Percentiles rank a stretch among this genome's conserved stretches.
phyloP scores from a whole-genome alignment of 495 filamentous ascomycete genomes.

The Rhypophila decipiens region DNA sequence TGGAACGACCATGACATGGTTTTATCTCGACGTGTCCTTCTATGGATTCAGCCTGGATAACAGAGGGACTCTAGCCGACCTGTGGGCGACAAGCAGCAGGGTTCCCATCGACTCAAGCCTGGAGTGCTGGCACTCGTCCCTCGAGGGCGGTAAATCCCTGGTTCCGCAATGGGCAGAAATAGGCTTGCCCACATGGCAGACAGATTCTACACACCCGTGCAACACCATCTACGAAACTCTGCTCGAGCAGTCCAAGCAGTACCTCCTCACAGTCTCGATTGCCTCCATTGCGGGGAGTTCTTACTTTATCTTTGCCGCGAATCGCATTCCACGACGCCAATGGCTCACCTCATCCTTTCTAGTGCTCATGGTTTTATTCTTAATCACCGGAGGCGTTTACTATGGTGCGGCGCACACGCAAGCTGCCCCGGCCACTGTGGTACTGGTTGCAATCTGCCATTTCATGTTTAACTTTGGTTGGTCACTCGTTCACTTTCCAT shows the following conservation, averaged over 20 bases:
- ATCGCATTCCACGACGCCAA: slow-evolving; percentile 53
- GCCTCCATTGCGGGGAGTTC: slow-evolving; percentile 54
- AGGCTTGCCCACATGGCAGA: slow-evolving; percentile 27
- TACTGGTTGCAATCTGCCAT: slow-evolving; percentile 65
- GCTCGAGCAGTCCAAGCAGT: slow-evolving; percentile 60
- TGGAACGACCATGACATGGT: slow-evolving; percentile 32
- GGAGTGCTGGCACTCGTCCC: slow-evolving; percentile 52
- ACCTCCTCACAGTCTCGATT: slow-evolving; percentile 59
- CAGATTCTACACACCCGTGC: slow-evolving; percentile 28
- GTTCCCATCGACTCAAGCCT: slow-evolving; percentile 13
- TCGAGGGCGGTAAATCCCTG: slow-evolving; percentile 28
- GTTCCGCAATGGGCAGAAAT: slow-evolving; percentile 17
- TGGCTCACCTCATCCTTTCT: slow-evolving; percentile 55
- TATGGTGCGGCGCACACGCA: slow-evolving; percentile 33
- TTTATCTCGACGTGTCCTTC: slow-evolving; percentile 32
- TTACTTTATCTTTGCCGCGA: slow-evolving; percentile 40
- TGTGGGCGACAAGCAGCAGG: slow-evolving; percentile 21
- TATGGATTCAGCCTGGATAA: slow-evolving; percentile 33
- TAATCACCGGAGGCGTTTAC: slow-evolving; percentile 69
- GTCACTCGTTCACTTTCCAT: neutral
- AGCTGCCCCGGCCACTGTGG: slow-evolving; percentile 45
- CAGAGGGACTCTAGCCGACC: slow-evolving; percentile 25
- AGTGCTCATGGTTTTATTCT: slow-evolving; percentile 66
- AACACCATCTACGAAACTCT: slow-evolving; percentile 58
- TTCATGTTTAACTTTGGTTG: slow-evolving; percentile 82